Base-by-base conservation (phyloP, 78 protist genomes). In the Polysphondylium violaceum region DNA sequence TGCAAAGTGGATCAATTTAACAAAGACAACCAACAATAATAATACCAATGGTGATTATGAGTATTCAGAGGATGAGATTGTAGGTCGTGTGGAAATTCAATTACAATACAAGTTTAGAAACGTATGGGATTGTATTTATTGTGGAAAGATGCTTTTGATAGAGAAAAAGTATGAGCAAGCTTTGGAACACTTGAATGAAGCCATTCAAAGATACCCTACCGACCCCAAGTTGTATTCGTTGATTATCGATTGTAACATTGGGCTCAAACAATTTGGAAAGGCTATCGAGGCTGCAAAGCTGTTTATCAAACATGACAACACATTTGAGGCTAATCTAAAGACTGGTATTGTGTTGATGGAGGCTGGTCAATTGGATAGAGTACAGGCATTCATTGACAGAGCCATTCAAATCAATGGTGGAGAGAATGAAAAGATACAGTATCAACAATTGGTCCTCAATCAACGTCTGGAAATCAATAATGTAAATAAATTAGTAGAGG, bases 71-170 rank as follows among this genome's bases (percentile, higher is more conserved):
- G 89, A 81, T 55, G 89, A 67, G 29, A 29, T 81, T 16, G 89
- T 81, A 25, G 89, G 89, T 36, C 47, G 89, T 41, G 68, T 81
- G 2, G 89, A 81, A 40, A 27, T 81, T 17, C 89, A 81, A 55
- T 41, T 81, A 4, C 89, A 81, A 41, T 81, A 81, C 21, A 81
- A 81, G 29, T 81, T 55, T 56, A 55, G 89, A 47, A 81, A 72
- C 12, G 61, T 81, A 29, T 81, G 89, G 89, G 89, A 81, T 40
- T 56, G 76, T n/a, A 73, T 81, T 25, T 81, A 81, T 81, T 60
- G 47, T 40, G 89, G 89, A 19, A 81, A 81, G n/a, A 64, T 81
- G 47, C 25, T 81, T 7, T 56, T 67, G 23, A 9, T 81, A 0
- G 89, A 81, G 29, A 38, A 71, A 25, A 81, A 81, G 25, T 59